Conservation (phyloP, 805 yeast species). For the Lipomyces oligophaga region DNA sequence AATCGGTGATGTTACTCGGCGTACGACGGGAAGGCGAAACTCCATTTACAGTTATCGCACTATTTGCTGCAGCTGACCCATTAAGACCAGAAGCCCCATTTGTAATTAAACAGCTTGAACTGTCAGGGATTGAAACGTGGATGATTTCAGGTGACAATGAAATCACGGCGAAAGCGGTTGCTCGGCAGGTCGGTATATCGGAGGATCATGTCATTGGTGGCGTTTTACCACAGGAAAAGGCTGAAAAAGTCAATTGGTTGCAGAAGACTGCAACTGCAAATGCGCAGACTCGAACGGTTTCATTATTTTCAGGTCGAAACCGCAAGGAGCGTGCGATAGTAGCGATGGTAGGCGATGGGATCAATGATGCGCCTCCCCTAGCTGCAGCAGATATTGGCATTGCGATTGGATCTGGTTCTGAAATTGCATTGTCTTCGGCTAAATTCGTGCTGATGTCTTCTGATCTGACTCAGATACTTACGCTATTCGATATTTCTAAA, state of each 20-base stretch:
- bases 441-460: conserved; percentile 62
- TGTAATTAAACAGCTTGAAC: conserved; percentile 46
- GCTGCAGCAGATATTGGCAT: conserved; percentile 73
- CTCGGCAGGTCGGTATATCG: conserved; percentile 56
- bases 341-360: conserved; percentile 83
- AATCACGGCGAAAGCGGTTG: conserved; percentile 65
- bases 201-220: conserved; percentile 56
- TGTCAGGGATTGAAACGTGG: conserved; percentile 54
- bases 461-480: conserved; percentile 49
- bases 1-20: conserved; percentile 59
- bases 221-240: conserved; percentile 71
- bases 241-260: conserved; percentile 53
- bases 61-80: conserved; percentile 57
- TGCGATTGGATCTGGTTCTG: conserved; percentile 73
- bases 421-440: conserved; percentile 67
- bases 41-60: conserved; percentile 43
- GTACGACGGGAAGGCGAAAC: conserved; percentile 35
- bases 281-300: conserved; percentile 8
- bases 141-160: conserved; percentile 76
- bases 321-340: conserved; percentile 41
- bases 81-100: conserved; percentile 50
- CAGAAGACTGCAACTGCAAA: conserved; percentile 40
- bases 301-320: conserved; percentile 23
- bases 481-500: conserved; percentile 61
- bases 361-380: conserved; percentile 78